A percentile compares a stretch with the other conserved stretches of the same genome.
Evolutionary conservation across 2,329 filamentous ascomycete genomes (phyloP).

Genomic region (Monosporascus sp.): DNA sequence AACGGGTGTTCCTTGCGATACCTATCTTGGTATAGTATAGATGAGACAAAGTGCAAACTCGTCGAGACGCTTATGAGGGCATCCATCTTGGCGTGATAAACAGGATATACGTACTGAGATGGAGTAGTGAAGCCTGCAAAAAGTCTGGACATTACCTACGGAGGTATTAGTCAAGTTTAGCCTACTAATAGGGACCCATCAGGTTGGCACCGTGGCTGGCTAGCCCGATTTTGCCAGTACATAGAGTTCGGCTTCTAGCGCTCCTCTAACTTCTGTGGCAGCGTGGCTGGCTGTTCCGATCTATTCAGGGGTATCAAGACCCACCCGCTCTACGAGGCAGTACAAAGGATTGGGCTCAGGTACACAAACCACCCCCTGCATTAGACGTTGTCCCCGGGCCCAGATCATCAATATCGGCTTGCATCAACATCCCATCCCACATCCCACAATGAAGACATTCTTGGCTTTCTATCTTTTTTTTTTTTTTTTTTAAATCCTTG

Average conservation of each 20-base stretch:
- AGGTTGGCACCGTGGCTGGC: background rate
- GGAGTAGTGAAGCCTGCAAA: too few relatives aligned
- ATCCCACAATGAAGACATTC: background rate
- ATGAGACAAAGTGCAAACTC: too few relatives aligned
- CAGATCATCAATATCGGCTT: background rate
- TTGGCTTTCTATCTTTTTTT: too few relatives aligned
- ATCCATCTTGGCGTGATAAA: too few relatives aligned
- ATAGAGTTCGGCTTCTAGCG: background rate
- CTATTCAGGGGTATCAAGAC: background rate
- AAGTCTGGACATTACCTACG: too few relatives aligned
- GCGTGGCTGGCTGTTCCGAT: background rate
- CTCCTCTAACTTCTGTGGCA: background rate
- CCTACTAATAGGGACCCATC: too few relatives aligned
- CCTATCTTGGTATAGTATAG: too few relatives aligned
- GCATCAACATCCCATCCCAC: background rate
- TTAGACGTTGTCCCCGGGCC: background rate
- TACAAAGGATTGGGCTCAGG: background rate
- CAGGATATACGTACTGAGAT: too few relatives aligned
- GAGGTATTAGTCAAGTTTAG: too few relatives aligned
- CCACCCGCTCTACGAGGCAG: background rate
- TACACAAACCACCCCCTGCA: background rate
- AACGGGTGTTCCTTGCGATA: too few relatives aligned
- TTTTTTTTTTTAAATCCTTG: too few relatives aligned
- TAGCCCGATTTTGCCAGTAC: background rate
- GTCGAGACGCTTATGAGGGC: too few relatives aligned